These are phyloP conservation scores for Lecanosticta acicola DNA, from an alignment of 2,329 filamentous ascomycete genomes.

Conservation along the genomic window DNA sequence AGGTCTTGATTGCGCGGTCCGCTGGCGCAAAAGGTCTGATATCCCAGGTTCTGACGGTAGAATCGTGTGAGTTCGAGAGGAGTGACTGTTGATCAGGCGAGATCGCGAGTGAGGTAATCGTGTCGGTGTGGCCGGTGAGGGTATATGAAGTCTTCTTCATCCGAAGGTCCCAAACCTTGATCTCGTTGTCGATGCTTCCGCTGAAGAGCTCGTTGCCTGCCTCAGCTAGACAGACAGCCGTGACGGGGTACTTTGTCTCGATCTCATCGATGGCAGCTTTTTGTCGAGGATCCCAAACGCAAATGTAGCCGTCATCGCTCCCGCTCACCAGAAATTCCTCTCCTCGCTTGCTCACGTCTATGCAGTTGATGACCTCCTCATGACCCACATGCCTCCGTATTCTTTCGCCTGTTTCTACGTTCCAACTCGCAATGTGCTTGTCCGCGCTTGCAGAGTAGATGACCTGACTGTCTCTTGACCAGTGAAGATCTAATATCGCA, in stretches of 20 bases:
- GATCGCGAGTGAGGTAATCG: slow-evolving; percentile 81
- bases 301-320: slow-evolving; percentile 88
- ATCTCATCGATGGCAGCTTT: slow-evolving; percentile 86
- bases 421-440: slow-evolving; percentile 90
- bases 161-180: slow-evolving; percentile 93
- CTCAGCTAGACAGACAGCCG: slow-evolving; percentile 83
- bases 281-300: slow-evolving; percentile 89
- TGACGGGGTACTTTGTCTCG: slow-evolving; percentile 81
- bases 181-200: slow-evolving; percentile 93
- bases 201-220: slow-evolving; percentile 94
- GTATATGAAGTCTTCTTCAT: slow-evolving; percentile 86
- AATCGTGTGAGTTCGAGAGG: slow-evolving; percentile 88
- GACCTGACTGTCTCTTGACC: slow-evolving; percentile 89
- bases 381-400: slow-evolving; percentile 91
- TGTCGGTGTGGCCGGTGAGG: slow-evolving; percentile 85
- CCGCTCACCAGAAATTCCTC: slow-evolving; percentile 87
- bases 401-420: slow-evolving; percentile 81
- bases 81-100: slow-evolving; percentile 89
- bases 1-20: slow-evolving; percentile 77
- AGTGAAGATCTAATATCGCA: slow-evolving; percentile 86
- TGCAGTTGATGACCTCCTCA: slow-evolving; percentile 88
- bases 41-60: slow-evolving; percentile 91
- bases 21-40: slow-evolving; percentile 88
- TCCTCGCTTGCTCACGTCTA: slow-evolving; percentile 83
- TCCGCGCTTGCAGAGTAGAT: slow-evolving; percentile 92